Percentiles rank a stretch among this genome's conserved stretches.
Conservation (phyloP, 2,329 filamentous ascomycete genomes). For the Claviceps paspali region DNA sequence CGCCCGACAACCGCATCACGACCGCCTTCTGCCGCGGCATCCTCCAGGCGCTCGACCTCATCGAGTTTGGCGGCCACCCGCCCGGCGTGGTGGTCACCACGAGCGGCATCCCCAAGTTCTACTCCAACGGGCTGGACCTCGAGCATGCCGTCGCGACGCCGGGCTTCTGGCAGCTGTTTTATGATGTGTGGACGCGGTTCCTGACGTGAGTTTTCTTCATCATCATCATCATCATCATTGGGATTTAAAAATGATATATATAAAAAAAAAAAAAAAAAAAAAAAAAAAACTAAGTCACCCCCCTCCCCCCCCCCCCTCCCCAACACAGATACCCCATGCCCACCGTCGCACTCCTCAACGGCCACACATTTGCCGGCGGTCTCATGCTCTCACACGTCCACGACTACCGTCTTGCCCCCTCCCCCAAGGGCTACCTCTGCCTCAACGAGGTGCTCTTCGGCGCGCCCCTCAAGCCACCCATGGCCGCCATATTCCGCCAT, state of each 20-base stretch:
- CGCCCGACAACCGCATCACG: slow-evolving; percentile 63
- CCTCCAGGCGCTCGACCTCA: slow-evolving; percentile 55
- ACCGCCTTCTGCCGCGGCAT: slow-evolving; percentile 52
- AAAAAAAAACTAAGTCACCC: too few species aligned
- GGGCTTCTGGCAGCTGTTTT: slow-evolving; percentile 49
- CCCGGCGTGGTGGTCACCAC: slow-evolving; percentile 68
- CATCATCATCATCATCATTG: too few species aligned
- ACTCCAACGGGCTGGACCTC: slow-evolving; percentile 70
- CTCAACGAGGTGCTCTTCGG: slow-evolving; percentile 74
- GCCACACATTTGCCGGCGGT: slow-evolving; percentile 70
- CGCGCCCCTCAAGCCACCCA: slow-evolving; percentile 56
- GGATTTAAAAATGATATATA: too few species aligned
- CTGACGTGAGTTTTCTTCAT: slow-evolving; percentile 21
- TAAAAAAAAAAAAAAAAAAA: slow-evolving; percentile 28
- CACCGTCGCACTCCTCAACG: slow-evolving; percentile 63
- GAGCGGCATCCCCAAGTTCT: slow-evolving; percentile 62
- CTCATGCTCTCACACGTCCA: slow-evolving; percentile 61
- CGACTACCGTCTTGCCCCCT: slow-evolving; percentile 69
- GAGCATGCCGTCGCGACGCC: slow-evolving; percentile 45
- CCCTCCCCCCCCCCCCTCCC: too few species aligned
- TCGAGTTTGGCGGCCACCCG: slow-evolving; percentile 47
- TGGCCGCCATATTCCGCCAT: slow-evolving; percentile 59
- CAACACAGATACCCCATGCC: slow-evolving; percentile 65
- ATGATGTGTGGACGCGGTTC: slow-evolving; percentile 48
- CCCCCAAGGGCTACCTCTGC: slow-evolving; percentile 56